A percentile compares a stretch with the other conserved stretches of the same genome.
These are phyloP conservation scores for Nannochloris sp. DNA, from an alignment of 139 green algal genomes.

Conservation along the genomic window DNA sequence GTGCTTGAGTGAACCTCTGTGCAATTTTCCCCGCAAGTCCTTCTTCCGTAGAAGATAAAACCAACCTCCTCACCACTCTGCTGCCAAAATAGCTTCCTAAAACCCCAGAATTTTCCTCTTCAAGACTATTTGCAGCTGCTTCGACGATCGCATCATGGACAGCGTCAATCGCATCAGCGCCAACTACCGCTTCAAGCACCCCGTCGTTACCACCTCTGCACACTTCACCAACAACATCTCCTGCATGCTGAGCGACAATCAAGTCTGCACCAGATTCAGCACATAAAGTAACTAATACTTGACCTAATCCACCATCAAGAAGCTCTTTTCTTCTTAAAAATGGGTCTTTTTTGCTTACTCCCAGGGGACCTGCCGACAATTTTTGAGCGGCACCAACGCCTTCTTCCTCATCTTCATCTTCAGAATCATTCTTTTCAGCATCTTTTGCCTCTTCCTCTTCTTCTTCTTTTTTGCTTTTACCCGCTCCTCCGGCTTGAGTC, in stretches of 20 bases:
- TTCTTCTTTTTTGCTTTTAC: too few relatives aligned
- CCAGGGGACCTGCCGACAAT: constrained; percentile 28
- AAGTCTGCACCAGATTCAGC: constrained; percentile 20
- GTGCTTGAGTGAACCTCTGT: constrained; percentile 15
- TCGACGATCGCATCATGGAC: constrained; percentile 48
- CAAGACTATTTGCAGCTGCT: background rate
- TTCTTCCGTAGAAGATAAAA: constrained; percentile 32
- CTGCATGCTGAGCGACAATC: constrained; percentile 37
- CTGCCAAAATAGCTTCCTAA: constrained; percentile 50
- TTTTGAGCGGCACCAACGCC: background rate
- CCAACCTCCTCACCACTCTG: constrained; percentile 43
- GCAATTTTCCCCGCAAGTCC: background rate
- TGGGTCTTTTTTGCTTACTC: constrained; percentile 70
- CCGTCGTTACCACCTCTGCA: constrained; percentile 45
- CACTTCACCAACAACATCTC: constrained; percentile 57
- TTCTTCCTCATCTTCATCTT: background rate
- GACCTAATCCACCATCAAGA: constrained; percentile 47
- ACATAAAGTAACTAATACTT: constrained; percentile 29
- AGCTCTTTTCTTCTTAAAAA: constrained; percentile 53
- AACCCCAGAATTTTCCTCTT: constrained; percentile 6
- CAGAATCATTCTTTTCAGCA: constrained; percentile 5
- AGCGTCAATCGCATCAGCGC: constrained; percentile 20
- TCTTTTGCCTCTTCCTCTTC: background rate
- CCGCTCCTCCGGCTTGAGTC: too few relatives aligned
- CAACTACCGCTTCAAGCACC: constrained; percentile 35